Conservation (phyloP, 2,329 filamentous ascomycete species). For the Colletotrichum graminicola region DNA sequence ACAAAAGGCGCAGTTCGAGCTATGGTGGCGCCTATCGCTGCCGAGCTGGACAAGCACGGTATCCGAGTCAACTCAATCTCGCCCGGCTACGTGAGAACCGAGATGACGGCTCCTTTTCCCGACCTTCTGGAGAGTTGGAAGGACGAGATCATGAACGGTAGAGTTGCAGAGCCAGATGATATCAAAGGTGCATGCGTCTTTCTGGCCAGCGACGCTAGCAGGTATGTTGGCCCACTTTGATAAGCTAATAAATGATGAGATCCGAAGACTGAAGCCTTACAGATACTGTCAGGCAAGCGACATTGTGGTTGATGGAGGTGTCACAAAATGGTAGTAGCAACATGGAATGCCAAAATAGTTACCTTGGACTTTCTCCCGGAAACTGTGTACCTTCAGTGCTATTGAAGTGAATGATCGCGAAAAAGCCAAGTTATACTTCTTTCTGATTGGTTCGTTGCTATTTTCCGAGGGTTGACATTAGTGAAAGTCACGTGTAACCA, state of each 20-base stretch:
- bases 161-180: slow-evolving; percentile 62
- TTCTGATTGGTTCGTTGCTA: background rate
- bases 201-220: slow-evolving; percentile 61
- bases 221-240: slow-evolving; percentile 49
- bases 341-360: background rate
- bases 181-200: slow-evolving; percentile 63
- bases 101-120: slow-evolving; percentile 53
- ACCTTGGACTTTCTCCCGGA: background rate
- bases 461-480: background rate
- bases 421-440: background rate
- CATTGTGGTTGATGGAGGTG: background rate
- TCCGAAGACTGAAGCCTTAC: background rate
- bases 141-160: slow-evolving; percentile 60
- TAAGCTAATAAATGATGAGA: background rate
- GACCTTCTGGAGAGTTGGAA: slow-evolving; percentile 63
- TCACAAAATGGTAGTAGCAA: background rate
- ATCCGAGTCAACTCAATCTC: slow-evolving; percentile 40
- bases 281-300: background rate
- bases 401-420: background rate
- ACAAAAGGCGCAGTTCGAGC: slow-evolving; percentile 41
- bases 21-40: slow-evolving; percentile 39
- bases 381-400: background rate
- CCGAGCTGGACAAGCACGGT: slow-evolving; percentile 30
- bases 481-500: background rate
- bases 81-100: slow-evolving; percentile 40